phyloP scores from a whole-genome alignment of 441 rosid genomes.

The Jatropha multifida region DNA sequence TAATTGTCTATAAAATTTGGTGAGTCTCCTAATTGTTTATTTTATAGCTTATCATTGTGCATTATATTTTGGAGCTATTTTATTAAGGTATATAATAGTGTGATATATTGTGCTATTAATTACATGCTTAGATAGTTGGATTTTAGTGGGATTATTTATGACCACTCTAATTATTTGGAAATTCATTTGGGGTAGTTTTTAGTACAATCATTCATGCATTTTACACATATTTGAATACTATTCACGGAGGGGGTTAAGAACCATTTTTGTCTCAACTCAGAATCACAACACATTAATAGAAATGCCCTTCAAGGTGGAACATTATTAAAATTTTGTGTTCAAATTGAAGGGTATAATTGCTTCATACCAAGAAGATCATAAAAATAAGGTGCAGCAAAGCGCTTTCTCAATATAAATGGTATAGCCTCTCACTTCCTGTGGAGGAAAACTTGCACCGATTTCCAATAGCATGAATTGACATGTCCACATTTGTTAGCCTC shows the following conservation, averaged over 20 bases:
- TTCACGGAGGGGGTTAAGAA: neutral
- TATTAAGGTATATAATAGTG: too few relatives aligned
- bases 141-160: too few relatives aligned
- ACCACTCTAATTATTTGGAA: too few relatives aligned
- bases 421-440: neutral
- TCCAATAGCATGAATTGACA: neutral
- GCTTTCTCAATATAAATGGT: neutral
- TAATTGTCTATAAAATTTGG: too few relatives aligned
- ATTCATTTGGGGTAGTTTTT: too few relatives aligned
- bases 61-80: too few relatives aligned
- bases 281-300: neutral
- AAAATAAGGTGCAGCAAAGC: neutral
- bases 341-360: neutral
- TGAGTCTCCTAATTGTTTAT: too few relatives aligned
- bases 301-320: neutral
- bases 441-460: neutral
- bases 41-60: too few relatives aligned
- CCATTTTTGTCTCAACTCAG: neutral
- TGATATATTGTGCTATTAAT: too few relatives aligned
- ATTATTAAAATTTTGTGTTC: neutral
- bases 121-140: too few relatives aligned
- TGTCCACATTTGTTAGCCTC: neutral
- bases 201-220: too few relatives aligned
- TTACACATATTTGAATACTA: too few relatives aligned
- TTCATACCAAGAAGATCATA: neutral